Evolutionary conservation across 2,329 filamentous ascomycete species (phyloP), one percentile per base, ranked within the genome.

Genomic region (Colletotrichum sidae): DNA sequence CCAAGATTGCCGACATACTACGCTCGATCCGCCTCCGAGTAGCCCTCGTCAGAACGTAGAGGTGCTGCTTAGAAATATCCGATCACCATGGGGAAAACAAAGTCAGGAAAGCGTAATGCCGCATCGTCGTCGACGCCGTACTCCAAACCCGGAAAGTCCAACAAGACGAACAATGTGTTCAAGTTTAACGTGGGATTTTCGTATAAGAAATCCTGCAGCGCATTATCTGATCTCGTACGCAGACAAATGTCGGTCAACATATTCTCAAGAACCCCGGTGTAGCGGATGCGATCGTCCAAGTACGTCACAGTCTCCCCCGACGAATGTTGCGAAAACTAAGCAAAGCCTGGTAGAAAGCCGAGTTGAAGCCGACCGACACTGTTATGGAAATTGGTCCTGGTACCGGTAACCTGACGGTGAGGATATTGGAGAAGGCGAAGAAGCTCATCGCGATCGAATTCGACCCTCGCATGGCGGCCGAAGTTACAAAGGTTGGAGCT

Each of bases 391-490:
- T 97, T 69, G 94, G 95, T 70, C 93, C 94, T 6, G 94, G 94
- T 73, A 95, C 92, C 1, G 93, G 94, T 69, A 96, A 96, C 77
- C 78, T 98, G 71, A 98, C 95, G 1, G 91, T 96, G 34, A 87
- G 93, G 65, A 97, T 98, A 67, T 82, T 98, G 34, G 92, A 96
- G 72, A 91, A 93, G 69, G 93, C 93, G 25, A 94, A 94, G 78
- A 92, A 92, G 67, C 81, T 84, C 52, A 92, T 94, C 55, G 92
- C 92, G 4, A 92, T 97, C 55, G 96, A 99, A 81, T 86, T 97
- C 77, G 96, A 99, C 80, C 94, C 96, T 17, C 87, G 96, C 74
- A 98, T 98, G 96, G 94, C 93, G 11, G 95, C 95, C 65, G 96
- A 98, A 80, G 87, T 97, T 68, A 96, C 93, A 50, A 97, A 95